Conservation (phyloP, 805 yeast genomes). For the Metschnikowia henanensis region DNA sequence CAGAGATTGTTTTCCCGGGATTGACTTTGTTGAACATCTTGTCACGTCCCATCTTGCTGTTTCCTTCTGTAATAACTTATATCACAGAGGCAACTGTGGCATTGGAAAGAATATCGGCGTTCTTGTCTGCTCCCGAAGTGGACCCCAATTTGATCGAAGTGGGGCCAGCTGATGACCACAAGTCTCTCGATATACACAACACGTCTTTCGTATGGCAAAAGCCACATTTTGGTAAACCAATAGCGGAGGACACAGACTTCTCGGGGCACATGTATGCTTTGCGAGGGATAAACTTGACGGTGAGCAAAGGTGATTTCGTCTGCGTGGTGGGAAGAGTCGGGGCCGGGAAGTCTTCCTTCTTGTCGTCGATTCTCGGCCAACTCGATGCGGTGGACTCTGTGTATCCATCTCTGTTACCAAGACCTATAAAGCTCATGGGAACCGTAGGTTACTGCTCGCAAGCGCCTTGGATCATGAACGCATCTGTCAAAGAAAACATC, state of each 20-base stretch:
- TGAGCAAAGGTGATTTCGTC: conserved; percentile 15
- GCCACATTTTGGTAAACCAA: not conserved
- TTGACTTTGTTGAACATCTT: conserved; percentile 58
- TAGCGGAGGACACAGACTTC: conserved; percentile 13
- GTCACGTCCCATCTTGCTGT: conserved; percentile 55
- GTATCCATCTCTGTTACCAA: conserved; percentile 4
- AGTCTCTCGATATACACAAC: conserved; percentile 8
- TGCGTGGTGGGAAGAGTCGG: conserved; percentile 21
- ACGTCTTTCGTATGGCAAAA: conserved; percentile 17
- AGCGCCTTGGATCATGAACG: conserved; percentile 42
- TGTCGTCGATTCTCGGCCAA: conserved; percentile 18
- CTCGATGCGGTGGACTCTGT: conserved; percentile 16
- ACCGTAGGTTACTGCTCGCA: conserved; percentile 42
- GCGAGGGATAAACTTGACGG: conserved; percentile 9
- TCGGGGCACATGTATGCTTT: conserved; percentile 28
- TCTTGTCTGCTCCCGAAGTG: conserved; percentile 33
- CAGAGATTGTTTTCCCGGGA: conserved; percentile 71
- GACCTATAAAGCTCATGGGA: conserved; percentile 27
- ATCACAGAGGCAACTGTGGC: conserved; percentile 62
- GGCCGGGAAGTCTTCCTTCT: conserved; percentile 17
- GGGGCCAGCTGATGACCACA: not conserved
- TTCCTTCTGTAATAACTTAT: conserved; percentile 58
- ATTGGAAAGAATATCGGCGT: conserved; percentile 50
- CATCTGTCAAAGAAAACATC: conserved; percentile 40
- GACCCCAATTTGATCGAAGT: conserved; percentile 14